Evolutionary conservation across 192 early-diverging fungal species (phyloP).

Genomic region (Irineochytrium annulatum): DNA sequence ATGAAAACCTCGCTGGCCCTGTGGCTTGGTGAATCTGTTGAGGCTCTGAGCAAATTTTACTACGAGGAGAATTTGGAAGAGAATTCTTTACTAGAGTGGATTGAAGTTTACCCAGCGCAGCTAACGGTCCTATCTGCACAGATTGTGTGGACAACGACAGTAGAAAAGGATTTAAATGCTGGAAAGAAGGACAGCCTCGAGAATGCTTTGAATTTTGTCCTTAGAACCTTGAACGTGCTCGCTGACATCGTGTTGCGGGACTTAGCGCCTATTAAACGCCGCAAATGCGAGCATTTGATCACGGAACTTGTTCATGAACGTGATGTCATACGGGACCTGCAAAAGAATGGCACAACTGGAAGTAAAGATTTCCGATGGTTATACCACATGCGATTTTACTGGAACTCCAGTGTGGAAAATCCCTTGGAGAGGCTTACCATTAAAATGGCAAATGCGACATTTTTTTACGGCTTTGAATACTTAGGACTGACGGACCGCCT

Average conservation of each 20-base stretch:
- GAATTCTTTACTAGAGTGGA: conserved; percentile 70
- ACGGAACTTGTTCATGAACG: conserved; percentile 99
- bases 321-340: conserved; percentile 77
- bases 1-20: conserved; percentile 85
- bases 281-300: conserved; percentile 97
- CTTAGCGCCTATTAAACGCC: conserved; percentile 72
- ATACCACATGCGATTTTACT: conserved; percentile 94
- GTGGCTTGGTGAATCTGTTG: conserved; percentile 66
- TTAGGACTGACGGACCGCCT: conserved; percentile 94
- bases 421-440: conserved; percentile 71
- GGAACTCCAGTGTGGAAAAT: conserved; percentile 58
- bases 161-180: conserved; percentile 75
- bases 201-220: conserved; percentile 54
- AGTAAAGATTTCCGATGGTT: conserved; percentile 86
- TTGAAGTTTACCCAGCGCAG: conserved; percentile 87
- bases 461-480: conserved; percentile 97
- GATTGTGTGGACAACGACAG: conserved; percentile 81
- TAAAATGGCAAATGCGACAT: conserved; percentile 89
- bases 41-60: conserved; percentile 61
- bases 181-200: conserved; percentile 46
- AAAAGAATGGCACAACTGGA: conserved; percentile 21
- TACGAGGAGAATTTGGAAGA: conserved; percentile 48
- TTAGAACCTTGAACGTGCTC: conserved; percentile 74
- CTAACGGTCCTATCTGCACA: conserved; percentile 88
- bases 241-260: conserved; percentile 92